Conservation (phyloP, 306 rosid species). For the Inga oerstediana region DNA sequence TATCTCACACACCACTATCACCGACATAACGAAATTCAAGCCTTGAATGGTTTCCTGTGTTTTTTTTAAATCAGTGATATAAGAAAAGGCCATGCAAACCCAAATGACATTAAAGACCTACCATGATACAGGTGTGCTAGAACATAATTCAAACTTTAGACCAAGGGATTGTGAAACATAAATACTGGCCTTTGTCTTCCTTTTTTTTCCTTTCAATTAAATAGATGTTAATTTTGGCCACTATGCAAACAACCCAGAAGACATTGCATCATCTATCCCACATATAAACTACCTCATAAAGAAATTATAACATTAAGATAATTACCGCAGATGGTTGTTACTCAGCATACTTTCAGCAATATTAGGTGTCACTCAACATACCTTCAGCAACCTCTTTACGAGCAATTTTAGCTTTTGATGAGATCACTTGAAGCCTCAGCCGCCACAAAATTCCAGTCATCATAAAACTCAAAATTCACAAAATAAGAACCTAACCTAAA, state of each 20-base stretch:
- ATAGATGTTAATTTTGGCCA: not conserved
- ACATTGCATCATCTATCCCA: not conserved
- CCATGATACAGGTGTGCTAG: too few species aligned
- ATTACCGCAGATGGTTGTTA: not conserved
- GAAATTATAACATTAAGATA: not conserved
- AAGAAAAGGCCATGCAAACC: too few species aligned
- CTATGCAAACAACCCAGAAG: not conserved
- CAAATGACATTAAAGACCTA: too few species aligned
- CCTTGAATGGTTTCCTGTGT: too few species aligned
- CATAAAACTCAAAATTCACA: not conserved
- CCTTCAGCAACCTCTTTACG: slow-evolving; percentile 62
- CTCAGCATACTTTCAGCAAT: too few species aligned
- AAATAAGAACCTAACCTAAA: too few species aligned
- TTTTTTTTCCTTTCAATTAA: not conserved
- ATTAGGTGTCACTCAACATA: not conserved
- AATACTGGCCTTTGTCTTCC: not conserved
- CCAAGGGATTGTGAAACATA: too few species aligned
- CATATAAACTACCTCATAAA: not conserved
- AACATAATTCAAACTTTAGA: too few species aligned
- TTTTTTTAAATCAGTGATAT: too few species aligned
- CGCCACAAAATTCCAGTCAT: slow-evolving; percentile 38
- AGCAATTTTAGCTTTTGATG: slow-evolving; percentile 77
- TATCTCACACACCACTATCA: not conserved
- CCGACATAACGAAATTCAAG: not conserved
- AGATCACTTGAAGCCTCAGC: slow-evolving; percentile 64